Base-by-base conservation (phyloP, 257 asterid genomes). In the Misopates orontium region DNA sequence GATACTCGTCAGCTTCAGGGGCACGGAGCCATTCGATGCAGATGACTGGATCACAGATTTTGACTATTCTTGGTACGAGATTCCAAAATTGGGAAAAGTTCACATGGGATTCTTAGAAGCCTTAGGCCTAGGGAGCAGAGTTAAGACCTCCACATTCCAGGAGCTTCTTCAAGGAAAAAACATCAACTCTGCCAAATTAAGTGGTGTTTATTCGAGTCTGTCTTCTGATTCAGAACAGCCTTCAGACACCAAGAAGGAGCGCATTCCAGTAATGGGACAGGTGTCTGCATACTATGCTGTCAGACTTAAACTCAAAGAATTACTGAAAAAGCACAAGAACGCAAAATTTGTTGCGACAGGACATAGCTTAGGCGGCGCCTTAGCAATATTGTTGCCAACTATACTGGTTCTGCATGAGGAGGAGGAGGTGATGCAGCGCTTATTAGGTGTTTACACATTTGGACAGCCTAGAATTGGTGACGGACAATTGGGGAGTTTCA, bases 71-170 rank as follows among this genome's bases (percentile, higher is more conserved):
- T 93, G 99, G 99, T 93, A 84, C 5, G 97, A 93, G 72, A 82
- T 93, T 53, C 96, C 95, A 2, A 64, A 79, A 44, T 82, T 90
- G 0, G 99, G 97, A n/a, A 93, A 87, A 70, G 92, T 93, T n/a
- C 97, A 93, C 51, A 82, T 87, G 99, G 99, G 99, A 44, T 93
- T 93, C 72, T 77, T 93, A 9, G 99, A 93, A 77, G 99, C 99
- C 74, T 75, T 93, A 64, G 99, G 99, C 51, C 73, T 93, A 69
- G 97, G 99, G 28, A 90, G 62, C 84, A 82, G 99, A 69, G 72
- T 6, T 5, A 60, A 93, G 15, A 63, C 84, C 56, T 71, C 82
- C 67, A 73, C 95, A 1, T 93, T 90, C 74, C 77, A 41, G 5
- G 75, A 71, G 40, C 74, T 72, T 56, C 84, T 92, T 44, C 73